phyloP scores from a whole-genome alignment of 805 yeast genomes.

The Candida takata region DNA sequence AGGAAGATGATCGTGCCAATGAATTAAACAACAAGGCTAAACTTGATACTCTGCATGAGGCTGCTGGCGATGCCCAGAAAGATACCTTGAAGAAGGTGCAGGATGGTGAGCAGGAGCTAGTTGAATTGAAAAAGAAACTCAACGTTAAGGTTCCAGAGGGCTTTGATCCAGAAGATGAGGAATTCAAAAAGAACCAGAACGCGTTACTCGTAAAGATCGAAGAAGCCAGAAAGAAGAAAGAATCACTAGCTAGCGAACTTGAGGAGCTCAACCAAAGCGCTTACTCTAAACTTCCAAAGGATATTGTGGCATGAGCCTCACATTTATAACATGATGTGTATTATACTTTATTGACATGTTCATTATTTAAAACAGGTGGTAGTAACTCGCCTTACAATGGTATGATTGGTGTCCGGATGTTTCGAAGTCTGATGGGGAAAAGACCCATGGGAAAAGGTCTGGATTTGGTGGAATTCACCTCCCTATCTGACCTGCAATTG shows the following conservation, averaged over 20 bases:
- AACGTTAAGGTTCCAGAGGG: constrained; percentile 6
- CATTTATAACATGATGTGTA: too few species aligned
- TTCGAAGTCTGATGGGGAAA: too few species aligned
- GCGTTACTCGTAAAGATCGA: constrained; percentile 13
- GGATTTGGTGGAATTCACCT: too few species aligned
- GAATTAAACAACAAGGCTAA: constrained; percentile 12
- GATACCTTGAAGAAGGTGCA: constrained; percentile 10
- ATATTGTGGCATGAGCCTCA: constrained; percentile 1
- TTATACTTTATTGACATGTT: too few species aligned
- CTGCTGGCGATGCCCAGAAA: constrained; percentile 10
- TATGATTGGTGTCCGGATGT: constrained; percentile 1
- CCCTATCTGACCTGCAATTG: too few species aligned
- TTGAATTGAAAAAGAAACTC: constrained; percentile 3
- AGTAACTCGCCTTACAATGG: too few species aligned
- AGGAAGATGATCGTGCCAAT: constrained; percentile 9
- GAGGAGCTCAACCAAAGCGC: constrained; percentile 7
- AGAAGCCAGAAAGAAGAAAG: constrained; percentile 17
- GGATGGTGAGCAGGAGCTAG: constrained; percentile 9
- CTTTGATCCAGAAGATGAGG: constrained; percentile 2
- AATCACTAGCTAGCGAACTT: constrained; percentile 13
- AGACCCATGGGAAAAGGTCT: too few species aligned
- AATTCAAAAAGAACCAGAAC: constrained; percentile 11
- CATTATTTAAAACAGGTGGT: too few species aligned
- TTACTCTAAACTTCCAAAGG: constrained; percentile 16
- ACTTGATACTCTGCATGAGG: constrained; percentile 14